Conservation (phyloP, 2,329 filamentous ascomycete genomes). For the Phialemoniopsis sp. region DNA sequence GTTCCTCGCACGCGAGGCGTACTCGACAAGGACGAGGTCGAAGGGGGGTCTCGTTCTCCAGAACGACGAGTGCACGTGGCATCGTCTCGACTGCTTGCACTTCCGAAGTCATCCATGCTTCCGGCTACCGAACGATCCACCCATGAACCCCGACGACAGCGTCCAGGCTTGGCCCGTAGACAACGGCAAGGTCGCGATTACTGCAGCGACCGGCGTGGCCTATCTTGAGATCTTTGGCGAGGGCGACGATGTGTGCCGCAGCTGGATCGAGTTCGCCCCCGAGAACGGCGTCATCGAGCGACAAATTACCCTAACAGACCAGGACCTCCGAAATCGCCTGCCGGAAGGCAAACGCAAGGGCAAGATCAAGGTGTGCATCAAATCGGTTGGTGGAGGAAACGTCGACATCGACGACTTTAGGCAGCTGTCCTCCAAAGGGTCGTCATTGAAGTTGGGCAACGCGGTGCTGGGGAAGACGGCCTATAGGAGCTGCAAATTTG, state of each 20-base stretch:
- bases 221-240: slow-evolving; percentile 80
- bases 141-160: slow-evolving; percentile 63
- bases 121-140: slow-evolving; percentile 70
- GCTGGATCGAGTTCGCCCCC: slow-evolving; percentile 76
- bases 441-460: slow-evolving; percentile 68
- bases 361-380: slow-evolving; percentile 67
- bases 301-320: slow-evolving; percentile 71
- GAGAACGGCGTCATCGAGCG: slow-evolving; percentile 60
- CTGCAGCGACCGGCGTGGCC: slow-evolving; percentile 75
- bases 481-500: slow-evolving; percentile 72
- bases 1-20: slow-evolving; percentile 78
- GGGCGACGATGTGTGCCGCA: slow-evolving; percentile 74
- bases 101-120: slow-evolving; percentile 92
- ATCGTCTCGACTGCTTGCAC: slow-evolving; percentile 80
- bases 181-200: slow-evolving; percentile 69
- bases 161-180: slow-evolving; percentile 86
- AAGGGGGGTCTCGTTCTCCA: slow-evolving; percentile 72
- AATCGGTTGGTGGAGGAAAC: slow-evolving; percentile 70
- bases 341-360: slow-evolving; percentile 70
- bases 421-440: slow-evolving; percentile 65
- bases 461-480: slow-evolving; percentile 60
- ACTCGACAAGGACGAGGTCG: slow-evolving; percentile 79
- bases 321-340: slow-evolving; percentile 66
- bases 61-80: slow-evolving; percentile 86
- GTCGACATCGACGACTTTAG: slow-evolving; percentile 76